These are phyloP conservation scores for Zelonia costaricensis DNA, from an alignment of 208 protist species.

Conservation along the genomic window DNA sequence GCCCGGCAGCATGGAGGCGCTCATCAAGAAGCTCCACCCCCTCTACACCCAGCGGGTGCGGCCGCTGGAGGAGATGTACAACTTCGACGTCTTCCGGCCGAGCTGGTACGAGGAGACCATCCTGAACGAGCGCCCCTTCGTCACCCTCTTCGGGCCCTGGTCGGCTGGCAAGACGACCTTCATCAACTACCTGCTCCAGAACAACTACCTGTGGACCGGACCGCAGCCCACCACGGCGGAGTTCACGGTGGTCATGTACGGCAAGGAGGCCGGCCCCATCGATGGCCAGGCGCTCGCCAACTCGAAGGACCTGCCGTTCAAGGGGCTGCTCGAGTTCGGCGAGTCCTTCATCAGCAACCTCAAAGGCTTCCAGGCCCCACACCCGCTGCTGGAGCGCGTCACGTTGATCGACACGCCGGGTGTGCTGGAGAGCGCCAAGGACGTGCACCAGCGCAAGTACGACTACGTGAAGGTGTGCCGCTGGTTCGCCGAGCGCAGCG, in stretches of 20 bases:
- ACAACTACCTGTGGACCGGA: slow-evolving; percentile 74
- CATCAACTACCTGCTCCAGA: slow-evolving; percentile 81
- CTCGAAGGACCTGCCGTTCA: slow-evolving; percentile 89
- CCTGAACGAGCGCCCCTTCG: slow-evolving; percentile 56
- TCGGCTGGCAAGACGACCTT: slow-evolving; percentile 81
- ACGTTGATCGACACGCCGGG: slow-evolving; percentile 82
- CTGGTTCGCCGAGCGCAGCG: slow-evolving; percentile 80
- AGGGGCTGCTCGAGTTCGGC: slow-evolving; percentile 82
- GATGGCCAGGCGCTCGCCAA: slow-evolving; percentile 86
- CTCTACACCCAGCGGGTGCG: slow-evolving; percentile 61
- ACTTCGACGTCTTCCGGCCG: slow-evolving; percentile 56
- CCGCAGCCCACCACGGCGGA: slow-evolving; percentile 78
- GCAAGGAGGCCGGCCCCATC: slow-evolving; percentile 58
- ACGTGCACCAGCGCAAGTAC: slow-evolving; percentile 59
- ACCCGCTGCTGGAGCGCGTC: slow-evolving; percentile 83
- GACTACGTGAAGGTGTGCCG: slow-evolving; percentile 71
- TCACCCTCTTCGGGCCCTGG: slow-evolving; percentile 81
- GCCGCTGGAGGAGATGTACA: slow-evolving; percentile 75
- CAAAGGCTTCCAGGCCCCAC: slow-evolving; percentile 69
- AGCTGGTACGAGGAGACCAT: slow-evolving; percentile 73
- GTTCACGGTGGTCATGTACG: slow-evolving; percentile 79
- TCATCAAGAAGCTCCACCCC: slow-evolving; percentile 46
- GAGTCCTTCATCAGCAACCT: slow-evolving; percentile 88
- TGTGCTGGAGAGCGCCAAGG: slow-evolving; percentile 67
- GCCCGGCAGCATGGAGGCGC: slow-evolving; percentile 37